Percentiles rank a stretch among this genome's conserved stretches.
phyloP scores from a whole-genome alignment of 176 grass and related monocot species.

The Bonia amplexicaulis region DNA sequence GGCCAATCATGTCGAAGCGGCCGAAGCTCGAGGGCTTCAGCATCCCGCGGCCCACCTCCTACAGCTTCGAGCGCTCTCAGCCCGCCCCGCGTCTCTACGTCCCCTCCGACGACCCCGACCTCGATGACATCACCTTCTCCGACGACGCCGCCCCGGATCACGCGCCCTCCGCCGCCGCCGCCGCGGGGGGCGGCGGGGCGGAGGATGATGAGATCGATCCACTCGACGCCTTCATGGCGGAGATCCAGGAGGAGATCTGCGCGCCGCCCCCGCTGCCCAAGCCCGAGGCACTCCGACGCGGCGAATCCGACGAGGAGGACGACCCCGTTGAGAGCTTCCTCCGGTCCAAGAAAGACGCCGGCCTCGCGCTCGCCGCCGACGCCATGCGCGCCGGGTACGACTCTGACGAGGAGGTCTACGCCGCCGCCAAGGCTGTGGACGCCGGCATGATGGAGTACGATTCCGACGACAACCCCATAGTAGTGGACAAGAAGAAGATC shows the following conservation, averaged over 20 bases:
- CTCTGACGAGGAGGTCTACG: slow-evolving; percentile 98
- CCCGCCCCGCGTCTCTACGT: slow-evolving; percentile 66
- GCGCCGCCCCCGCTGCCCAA: slow-evolving; percentile 47
- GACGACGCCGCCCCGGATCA: slow-evolving; percentile 38
- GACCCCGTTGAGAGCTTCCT: slow-evolving; percentile 92
- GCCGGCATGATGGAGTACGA: slow-evolving; percentile 89
- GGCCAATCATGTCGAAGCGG: slow-evolving; percentile 72
- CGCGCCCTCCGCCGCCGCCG: background rate
- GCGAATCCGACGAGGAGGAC: slow-evolving; percentile 66
- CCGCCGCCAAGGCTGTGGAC: slow-evolving; percentile 92
- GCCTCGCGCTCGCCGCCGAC: slow-evolving; percentile 70
- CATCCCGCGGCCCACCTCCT: slow-evolving; percentile 61
- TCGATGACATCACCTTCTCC: slow-evolving; percentile 87
- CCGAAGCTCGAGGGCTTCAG: slow-evolving; percentile 84
- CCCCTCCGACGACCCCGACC: slow-evolving; percentile 70
- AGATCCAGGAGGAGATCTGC: slow-evolving; percentile 83
- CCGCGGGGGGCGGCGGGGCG: slow-evolving; percentile 7
- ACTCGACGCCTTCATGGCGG: slow-evolving; percentile 95
- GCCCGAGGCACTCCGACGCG: slow-evolving; percentile 48
- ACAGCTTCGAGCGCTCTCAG: slow-evolving; percentile 81
- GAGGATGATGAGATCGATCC: slow-evolving; percentile 74
- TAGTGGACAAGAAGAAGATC: slow-evolving; percentile 93
- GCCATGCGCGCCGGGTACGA: slow-evolving; percentile 72
- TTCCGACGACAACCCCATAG: slow-evolving; percentile 84
- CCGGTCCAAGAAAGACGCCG: slow-evolving; percentile 78